Evolutionary conservation across 495 filamentous ascomycete genomes (phyloP), one percentile per base, ranked within the genome.

Genomic region (Tuber melanosporum): DNA sequence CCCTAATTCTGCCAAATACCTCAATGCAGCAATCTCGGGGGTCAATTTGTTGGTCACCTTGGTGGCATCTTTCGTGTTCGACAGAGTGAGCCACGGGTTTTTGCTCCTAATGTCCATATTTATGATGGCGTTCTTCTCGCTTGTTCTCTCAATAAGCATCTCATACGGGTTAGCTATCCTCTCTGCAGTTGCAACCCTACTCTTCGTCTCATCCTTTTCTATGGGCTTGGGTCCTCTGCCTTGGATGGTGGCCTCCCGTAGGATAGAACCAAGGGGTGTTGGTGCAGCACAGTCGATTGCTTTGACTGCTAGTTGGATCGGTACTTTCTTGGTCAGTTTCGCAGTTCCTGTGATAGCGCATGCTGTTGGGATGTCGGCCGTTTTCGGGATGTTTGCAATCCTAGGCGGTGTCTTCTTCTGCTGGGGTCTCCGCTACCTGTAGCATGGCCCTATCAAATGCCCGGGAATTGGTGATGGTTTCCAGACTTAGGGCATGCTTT

Each of bases 201-300:
- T 92, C 36, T 99, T 98, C 80, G 95, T 98, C 10, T 88, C 90
- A 26, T 91, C 90, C 80, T 99, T 98, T 79, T 95, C 92, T 4
- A 86, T 97, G n/a, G 95, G 95, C 1, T 87, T 99, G 0, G 95
- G 95, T 0, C 96, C 95, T 0, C 91, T 99, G 3, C 95, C 95
- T 0, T 99, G 98, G 86, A 95, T 98, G 80, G 88, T 99, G 46
- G 91, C 94, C 1, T 92, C 91, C 3, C 94, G 97, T 85, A 89
- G 97, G 4, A 96, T 98, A 7, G 92, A 91, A 0, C 90, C 92
- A 4, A 92, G 95, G 79, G 94, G 95, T 0, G 93, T 97, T 1
- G 95, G 94, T 0, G 93, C 94, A 0, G 91, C 92, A 7, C 95
- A 99, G 84, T 91, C 89, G 47, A 93, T 92, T 86, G 93, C 91